These are phyloP conservation scores for Phytophthora citricola DNA, from an alignment of 352 stramenopile species.

Conservation along the genomic window DNA sequence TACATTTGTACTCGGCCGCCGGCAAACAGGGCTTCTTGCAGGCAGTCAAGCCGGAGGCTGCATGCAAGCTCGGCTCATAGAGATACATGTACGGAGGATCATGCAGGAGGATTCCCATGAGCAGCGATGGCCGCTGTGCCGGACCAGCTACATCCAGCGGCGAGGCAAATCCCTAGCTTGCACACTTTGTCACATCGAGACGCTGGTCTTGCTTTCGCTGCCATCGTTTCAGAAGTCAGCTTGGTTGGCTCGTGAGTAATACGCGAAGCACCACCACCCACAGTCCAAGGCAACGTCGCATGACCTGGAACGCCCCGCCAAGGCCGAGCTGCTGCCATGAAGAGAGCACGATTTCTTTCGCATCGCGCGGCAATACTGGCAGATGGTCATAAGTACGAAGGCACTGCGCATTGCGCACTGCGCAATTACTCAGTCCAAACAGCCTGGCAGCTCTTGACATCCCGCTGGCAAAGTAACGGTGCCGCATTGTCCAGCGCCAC, in stretches of 20 bases:
- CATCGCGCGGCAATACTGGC: slow-evolving; percentile 4
- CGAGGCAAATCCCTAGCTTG: slow-evolving; percentile 10
- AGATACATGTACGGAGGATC: slow-evolving; percentile 26
- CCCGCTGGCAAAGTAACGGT: slow-evolving; percentile 6
- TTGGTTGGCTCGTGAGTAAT: slow-evolving; percentile 19
- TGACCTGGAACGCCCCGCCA: neutral
- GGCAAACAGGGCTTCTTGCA: slow-evolving; percentile 3
- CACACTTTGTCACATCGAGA: slow-evolving; percentile 26
- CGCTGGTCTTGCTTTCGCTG: slow-evolving; percentile 14
- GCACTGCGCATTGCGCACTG: neutral
- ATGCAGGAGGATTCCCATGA: slow-evolving; percentile 9
- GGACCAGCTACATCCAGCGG: slow-evolving; percentile 29
- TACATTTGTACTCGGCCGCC: neutral
- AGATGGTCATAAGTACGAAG: neutral
- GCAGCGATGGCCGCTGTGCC: neutral
- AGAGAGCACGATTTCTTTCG: slow-evolving; percentile 30
- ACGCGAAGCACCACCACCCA: slow-evolving; percentile 11
- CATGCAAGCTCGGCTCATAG: slow-evolving; percentile 1
- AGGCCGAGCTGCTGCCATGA: neutral
- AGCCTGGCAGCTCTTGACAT: neutral
- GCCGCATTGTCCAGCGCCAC: slow-evolving; percentile 1
- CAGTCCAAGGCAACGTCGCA: slow-evolving; percentile 4
- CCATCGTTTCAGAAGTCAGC: slow-evolving; percentile 27
- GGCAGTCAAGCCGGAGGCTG: slow-evolving; percentile 6
- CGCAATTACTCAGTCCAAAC: slow-evolving; percentile 6